Evolutionary conservation across 2,329 filamentous ascomycete genomes (phyloP).

Genomic region (Ceratocystis eucalypticola): DNA sequence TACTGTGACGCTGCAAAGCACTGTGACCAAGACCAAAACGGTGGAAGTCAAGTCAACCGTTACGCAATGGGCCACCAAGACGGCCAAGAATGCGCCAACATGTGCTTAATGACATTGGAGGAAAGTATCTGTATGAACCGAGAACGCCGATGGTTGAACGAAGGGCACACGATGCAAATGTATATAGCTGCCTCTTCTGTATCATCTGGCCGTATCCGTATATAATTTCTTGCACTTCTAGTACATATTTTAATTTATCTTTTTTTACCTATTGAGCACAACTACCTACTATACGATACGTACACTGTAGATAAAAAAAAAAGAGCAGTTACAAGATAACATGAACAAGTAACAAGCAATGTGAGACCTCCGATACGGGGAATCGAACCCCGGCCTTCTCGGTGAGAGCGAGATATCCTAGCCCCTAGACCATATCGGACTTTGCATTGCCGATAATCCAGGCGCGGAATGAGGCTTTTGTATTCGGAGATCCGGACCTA

Average conservation of each 20-base stretch:
- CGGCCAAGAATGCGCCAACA: constrained; percentile 9
- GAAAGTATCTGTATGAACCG: neutral
- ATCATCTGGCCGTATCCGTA: neutral
- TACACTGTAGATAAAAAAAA: too few species aligned
- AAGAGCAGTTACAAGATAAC: too few species aligned
- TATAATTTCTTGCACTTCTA: neutral
- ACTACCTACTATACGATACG: too few species aligned
- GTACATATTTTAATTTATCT: neutral
- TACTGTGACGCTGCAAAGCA: constrained; percentile 6
- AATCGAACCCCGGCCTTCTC: constrained; percentile 22
- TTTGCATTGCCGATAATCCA: neutral
- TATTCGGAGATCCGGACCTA: too few species aligned
- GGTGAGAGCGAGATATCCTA: constrained; percentile 17
- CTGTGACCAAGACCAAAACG: constrained; percentile 7
- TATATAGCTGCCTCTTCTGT: neutral
- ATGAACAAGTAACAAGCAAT: too few species aligned
- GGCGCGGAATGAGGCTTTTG: too few species aligned
- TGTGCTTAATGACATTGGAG: neutral
- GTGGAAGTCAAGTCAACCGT: neutral
- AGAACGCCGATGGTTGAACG: neutral
- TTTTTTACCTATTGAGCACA: neutral
- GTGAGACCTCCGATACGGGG: constrained; percentile 20
- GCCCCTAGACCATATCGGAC: constrained; percentile 15
- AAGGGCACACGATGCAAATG: neutral
- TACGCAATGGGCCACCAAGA: constrained; percentile 3